Conservation (phyloP, 805 yeast genomes). For the Suhomyces kilbournensis region DNA sequence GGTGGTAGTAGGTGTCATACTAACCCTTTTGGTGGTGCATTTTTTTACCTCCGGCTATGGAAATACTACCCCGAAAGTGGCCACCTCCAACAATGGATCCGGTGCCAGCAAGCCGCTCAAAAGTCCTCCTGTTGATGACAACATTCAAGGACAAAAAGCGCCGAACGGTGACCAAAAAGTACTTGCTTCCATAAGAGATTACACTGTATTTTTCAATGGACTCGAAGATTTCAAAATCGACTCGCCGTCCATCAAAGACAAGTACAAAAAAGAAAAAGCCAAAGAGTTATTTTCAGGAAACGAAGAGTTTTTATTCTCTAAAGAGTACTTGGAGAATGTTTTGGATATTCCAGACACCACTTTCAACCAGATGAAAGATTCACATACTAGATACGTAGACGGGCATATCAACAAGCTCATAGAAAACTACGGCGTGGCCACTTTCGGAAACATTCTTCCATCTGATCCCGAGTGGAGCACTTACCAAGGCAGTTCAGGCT, state of each 20-base stretch:
- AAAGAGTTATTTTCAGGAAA: slow-evolving; percentile 41
- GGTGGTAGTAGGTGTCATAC: slow-evolving; percentile 3
- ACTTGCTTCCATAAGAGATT: slow-evolving; percentile 16
- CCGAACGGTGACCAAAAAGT: background rate
- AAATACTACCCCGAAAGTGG: background rate
- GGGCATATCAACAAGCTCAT: slow-evolving; percentile 28
- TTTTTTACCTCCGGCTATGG: slow-evolving; percentile 1
- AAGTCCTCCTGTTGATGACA: background rate
- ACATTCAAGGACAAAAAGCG: background rate
- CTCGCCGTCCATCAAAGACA: slow-evolving; percentile 38
- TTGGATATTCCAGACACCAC: slow-evolving; percentile 39
- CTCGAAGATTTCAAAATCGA: slow-evolving; percentile 34
- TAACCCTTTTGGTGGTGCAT: slow-evolving; percentile 1
- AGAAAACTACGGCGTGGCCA: slow-evolving; percentile 22
- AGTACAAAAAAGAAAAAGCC: slow-evolving; percentile 47
- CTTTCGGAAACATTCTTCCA: slow-evolving; percentile 33
- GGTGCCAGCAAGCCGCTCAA: background rate
- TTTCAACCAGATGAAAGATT: slow-evolving; percentile 29
- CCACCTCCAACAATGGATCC: background rate
- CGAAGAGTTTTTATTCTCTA: slow-evolving; percentile 41
- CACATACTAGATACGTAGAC: slow-evolving; percentile 36
- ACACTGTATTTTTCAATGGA: slow-evolving; percentile 29
- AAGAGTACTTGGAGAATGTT: slow-evolving; percentile 43
- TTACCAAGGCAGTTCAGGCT: slow-evolving; percentile 34
- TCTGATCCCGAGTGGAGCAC: slow-evolving; percentile 39